Percentiles rank a stretch among this genome's conserved stretches.
phyloP scores from a whole-genome alignment of 352 stramenopile species.

The Phytophthora fragariae region DNA sequence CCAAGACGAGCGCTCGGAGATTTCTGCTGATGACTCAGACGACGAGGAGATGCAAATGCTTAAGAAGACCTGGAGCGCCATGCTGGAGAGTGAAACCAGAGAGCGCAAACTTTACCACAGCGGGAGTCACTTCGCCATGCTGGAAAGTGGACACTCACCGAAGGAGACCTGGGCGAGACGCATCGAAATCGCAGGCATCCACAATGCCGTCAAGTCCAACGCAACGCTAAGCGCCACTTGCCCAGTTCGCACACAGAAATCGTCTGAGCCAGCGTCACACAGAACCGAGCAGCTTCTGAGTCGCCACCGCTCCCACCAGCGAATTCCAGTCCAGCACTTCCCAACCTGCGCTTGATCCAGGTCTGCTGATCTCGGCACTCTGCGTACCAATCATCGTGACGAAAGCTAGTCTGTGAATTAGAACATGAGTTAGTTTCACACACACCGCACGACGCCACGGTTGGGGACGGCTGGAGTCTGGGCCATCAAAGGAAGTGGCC shows the following conservation, averaged over 20 bases:
- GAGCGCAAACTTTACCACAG: constrained; percentile 55
- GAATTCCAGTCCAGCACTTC: constrained; percentile 23
- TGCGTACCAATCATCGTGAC: constrained; percentile 1
- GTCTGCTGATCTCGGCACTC: not conserved
- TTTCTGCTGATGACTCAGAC: constrained; percentile 44
- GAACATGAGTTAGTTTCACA: constrained; percentile 8
- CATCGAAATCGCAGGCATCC: constrained; percentile 70
- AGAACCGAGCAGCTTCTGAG: constrained; percentile 19
- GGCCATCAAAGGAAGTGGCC: constrained; percentile 30
- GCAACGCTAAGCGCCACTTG: not conserved
- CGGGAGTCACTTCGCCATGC: constrained; percentile 48
- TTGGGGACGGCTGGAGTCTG: not conserved
- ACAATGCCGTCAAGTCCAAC: constrained; percentile 7
- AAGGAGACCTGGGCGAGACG: constrained; percentile 56
- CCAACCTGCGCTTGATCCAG: constrained; percentile 13
- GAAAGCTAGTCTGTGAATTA: constrained; percentile 20
- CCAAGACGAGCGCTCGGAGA: constrained; percentile 26
- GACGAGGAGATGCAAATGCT: constrained; percentile 60
- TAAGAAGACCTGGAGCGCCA: constrained; percentile 64
- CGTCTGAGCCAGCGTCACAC: constrained; percentile 8
- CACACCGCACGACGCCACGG: not conserved
- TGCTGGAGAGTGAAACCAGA: constrained; percentile 55
- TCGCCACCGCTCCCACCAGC: constrained; percentile 27
- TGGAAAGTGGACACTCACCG: constrained; percentile 35
- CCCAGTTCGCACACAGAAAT: constrained; percentile 10